Percentiles rank a stretch among this genome's conserved stretches.
These are phyloP conservation scores for Penicillium sp. DNA, from an alignment of 2,329 filamentous ascomycete genomes.

Conservation along the genomic window DNA sequence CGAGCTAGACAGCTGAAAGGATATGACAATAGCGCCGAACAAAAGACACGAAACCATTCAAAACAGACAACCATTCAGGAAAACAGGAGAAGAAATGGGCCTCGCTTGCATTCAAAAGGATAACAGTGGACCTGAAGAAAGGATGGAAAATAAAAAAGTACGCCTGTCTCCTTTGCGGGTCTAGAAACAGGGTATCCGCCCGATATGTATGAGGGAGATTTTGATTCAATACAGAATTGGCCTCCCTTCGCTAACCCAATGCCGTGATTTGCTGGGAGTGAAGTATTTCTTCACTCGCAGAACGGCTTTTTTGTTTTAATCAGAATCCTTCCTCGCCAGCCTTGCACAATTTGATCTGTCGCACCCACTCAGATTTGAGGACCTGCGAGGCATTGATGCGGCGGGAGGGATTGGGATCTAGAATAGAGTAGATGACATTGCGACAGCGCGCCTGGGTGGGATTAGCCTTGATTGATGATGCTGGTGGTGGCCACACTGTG, in stretches of 20 bases:
- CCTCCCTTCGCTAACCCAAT: neutral
- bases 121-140: neutral
- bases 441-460: conserved; percentile 80
- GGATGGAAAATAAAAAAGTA: conserved; percentile 4
- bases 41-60: neutral
- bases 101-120: neutral
- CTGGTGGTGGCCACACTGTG: too few relatives aligned
- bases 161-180: neutral
- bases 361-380: conserved; percentile 97
- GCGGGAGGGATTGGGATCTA: conserved; percentile 89
- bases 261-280: neutral
- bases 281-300: neutral
- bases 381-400: conserved; percentile 96
- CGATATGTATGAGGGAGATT: neutral
- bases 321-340: conserved; percentile 93
- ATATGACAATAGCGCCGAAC: neutral
- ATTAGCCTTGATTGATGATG: conserved; percentile 20
- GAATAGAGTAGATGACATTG: conserved; percentile 98
- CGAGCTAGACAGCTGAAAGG: conserved; percentile 17
- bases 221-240: neutral
- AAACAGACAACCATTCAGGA: neutral
- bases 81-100: neutral
- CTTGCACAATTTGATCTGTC: conserved; percentile 95
- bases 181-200: conserved; percentile 4
- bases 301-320: conserved; percentile 16